A percentile compares a stretch with the other conserved stretches of the same genome.
Evolutionary conservation across 192 early-diverging fungal genomes (phyloP).

Genomic region (Mortierella claussenii): DNA sequence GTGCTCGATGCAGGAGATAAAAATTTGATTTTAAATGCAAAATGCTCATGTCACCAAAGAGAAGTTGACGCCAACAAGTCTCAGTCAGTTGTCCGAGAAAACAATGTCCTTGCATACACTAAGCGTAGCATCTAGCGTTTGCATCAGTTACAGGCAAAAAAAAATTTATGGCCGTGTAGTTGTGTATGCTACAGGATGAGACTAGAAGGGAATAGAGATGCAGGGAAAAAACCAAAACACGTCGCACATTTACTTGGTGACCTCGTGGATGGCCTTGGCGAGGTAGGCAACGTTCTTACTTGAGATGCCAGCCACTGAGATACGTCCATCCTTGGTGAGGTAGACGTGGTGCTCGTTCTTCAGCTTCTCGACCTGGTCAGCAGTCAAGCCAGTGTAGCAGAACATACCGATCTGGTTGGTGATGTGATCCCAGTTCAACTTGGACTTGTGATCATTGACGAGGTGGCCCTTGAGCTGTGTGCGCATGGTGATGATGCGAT

Average conservation of each 20-base stretch:
- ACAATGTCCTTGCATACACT: no score
- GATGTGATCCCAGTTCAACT: slow-evolving; percentile 90
- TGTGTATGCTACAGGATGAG: no score
- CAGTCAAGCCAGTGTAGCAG: slow-evolving; percentile 92
- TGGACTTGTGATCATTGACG: slow-evolving; percentile 83
- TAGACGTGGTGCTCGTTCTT: slow-evolving; percentile 90
- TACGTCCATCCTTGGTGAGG: slow-evolving; percentile 94
- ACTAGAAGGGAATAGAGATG: no score
- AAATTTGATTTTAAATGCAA: no score
- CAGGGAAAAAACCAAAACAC: no score
- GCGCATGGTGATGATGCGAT: slow-evolving; percentile 97
- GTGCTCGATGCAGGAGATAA: no score
- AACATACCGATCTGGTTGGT: slow-evolving; percentile 99
- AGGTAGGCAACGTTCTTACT: slow-evolving; percentile 95
- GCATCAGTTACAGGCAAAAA: no score
- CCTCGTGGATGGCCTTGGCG: slow-evolving; percentile 94
- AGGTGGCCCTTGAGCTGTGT: slow-evolving; percentile 78
- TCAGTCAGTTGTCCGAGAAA: no score
- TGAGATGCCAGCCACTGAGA: slow-evolving; percentile 97
- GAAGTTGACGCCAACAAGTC: no score
- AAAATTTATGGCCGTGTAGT: no score
- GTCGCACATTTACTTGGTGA: slow-evolving; percentile 90
- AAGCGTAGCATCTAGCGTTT: no score
- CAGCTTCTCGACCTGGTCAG: slow-evolving; percentile 85
- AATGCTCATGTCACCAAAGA: no score